Evolutionary conservation across 352 stramenopile genomes (phyloP), one percentile per base, ranked within the genome.

Genomic region (Phytophthora melonis): DNA sequence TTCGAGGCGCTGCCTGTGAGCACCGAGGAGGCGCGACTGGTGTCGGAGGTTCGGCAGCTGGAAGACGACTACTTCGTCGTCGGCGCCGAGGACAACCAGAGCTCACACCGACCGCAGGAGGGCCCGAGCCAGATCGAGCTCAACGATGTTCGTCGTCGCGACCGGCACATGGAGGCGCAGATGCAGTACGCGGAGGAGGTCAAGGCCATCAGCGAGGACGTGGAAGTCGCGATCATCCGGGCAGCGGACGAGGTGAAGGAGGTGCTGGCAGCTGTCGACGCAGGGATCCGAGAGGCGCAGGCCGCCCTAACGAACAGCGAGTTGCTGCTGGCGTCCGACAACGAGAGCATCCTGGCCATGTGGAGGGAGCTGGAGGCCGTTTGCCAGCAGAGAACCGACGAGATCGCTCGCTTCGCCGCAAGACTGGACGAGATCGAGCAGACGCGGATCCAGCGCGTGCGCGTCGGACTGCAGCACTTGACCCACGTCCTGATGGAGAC

Each of bases 401-500:
- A 74, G 41, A 74, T 94, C 27, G 56, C 66, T 1, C 57, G 53
- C 0, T 94, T 95, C 49, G 74, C 84, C 10, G 50, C 47, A 3
- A 58, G 79, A 19, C 63, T 95, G 25, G 79, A 94, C 30, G 45
- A 57, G 3, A 88, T 94, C 23, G 87, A 95, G 52, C 63, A 79
- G 63, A 76, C 74, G 19, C 82, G 87, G 2, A 85, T 85, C 3
- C 47, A 70, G 25, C 77, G 77, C 5, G 77, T 94, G 7, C 78
- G 83, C 7, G 49, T 59, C 0, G 77, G 70, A 13, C 74, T 94
- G 27, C 68, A 81, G 39, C 25, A 13, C 19, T 64, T 94, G 56
- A 95, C 88, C 3, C 72, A 73, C 49, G 74, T 53, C 11, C 73
- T 92, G 45, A 91, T 95, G 82, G 82, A 88, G n/a, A 92, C 78